Conservation (phyloP, 2,329 filamentous ascomycete species). For the Emergomyces pasteurianus region DNA sequence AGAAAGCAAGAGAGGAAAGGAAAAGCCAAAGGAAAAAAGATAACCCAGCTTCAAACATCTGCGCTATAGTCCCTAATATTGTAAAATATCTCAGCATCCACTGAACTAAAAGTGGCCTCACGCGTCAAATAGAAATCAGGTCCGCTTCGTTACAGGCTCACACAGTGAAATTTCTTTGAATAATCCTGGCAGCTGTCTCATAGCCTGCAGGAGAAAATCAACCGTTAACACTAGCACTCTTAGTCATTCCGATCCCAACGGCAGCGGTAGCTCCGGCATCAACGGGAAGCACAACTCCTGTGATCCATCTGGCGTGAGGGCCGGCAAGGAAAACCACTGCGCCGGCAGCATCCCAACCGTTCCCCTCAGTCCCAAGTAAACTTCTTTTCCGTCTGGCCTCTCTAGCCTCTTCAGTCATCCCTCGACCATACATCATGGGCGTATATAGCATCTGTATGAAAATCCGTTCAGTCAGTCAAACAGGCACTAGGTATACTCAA, state of each 20-base stretch:
- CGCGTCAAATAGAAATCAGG: not conserved
- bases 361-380: conserved; percentile 43
- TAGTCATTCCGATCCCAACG: conserved; percentile 30
- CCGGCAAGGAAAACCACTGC: conserved; percentile 42
- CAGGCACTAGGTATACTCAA: not conserved
- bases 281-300: conserved; percentile 37
- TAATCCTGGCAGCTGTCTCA: not conserved
- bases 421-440: conserved; percentile 42
- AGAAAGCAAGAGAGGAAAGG: too few species aligned
- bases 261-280: conserved; percentile 38
- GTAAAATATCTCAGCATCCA: not conserved
- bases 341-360: conserved; percentile 42
- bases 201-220: not conserved
- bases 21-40: too few species aligned
- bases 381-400: conserved; percentile 39
- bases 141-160: not conserved
- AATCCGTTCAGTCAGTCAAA: not conserved
- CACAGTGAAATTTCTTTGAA: not conserved
- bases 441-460: conserved; percentile 38
- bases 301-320: conserved; percentile 42
- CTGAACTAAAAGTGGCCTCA: not conserved
- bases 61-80: not conserved
- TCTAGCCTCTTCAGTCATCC: conserved; percentile 40
- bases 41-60: too few species aligned
- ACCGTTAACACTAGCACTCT: conserved; percentile 26